These are phyloP conservation scores for Prunella vulgaris DNA, from an alignment of 257 asterid species.

Conservation along the genomic window DNA sequence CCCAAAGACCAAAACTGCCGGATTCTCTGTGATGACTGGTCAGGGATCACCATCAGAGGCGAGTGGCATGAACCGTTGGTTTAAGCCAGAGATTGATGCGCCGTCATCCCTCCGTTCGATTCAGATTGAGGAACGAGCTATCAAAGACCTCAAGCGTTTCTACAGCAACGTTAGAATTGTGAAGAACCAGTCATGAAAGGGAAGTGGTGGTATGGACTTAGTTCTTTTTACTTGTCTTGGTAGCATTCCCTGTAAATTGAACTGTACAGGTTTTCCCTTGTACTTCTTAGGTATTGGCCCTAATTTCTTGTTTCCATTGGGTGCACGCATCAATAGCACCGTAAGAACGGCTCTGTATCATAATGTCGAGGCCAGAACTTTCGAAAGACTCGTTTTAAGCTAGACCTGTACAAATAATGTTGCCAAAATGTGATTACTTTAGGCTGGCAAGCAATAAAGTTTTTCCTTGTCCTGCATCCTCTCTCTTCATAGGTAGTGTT, in stretches of 20 bases:
- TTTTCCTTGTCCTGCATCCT: background rate
- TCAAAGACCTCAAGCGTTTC: conserved; percentile 83
- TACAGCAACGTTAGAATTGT: conserved; percentile 79
- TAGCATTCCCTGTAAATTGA: conserved; percentile 21
- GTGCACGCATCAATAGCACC: background rate
- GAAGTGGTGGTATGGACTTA: background rate
- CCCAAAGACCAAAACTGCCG: conserved; percentile 68
- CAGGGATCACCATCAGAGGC: conserved; percentile 79
- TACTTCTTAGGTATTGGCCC: background rate
- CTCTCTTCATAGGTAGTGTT: background rate
- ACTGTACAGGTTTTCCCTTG: conserved; percentile 23
- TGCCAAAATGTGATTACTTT: background rate
- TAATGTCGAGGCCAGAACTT: background rate
- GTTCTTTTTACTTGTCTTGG: background rate
- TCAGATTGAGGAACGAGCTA: conserved; percentile 93
- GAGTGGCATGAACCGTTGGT: conserved; percentile 74
- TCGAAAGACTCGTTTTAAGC: background rate
- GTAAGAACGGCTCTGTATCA: background rate
- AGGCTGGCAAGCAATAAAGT: background rate
- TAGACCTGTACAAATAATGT: background rate
- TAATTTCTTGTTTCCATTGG: background rate
- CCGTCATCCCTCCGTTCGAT: conserved; percentile 81
- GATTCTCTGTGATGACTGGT: conserved; percentile 65
- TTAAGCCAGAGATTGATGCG: conserved; percentile 66
- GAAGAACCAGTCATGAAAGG: conserved; percentile 56